Evolutionary conservation across 23 red algal species (phyloP).

Genomic region (Gracilariopsis chorda): DNA sequence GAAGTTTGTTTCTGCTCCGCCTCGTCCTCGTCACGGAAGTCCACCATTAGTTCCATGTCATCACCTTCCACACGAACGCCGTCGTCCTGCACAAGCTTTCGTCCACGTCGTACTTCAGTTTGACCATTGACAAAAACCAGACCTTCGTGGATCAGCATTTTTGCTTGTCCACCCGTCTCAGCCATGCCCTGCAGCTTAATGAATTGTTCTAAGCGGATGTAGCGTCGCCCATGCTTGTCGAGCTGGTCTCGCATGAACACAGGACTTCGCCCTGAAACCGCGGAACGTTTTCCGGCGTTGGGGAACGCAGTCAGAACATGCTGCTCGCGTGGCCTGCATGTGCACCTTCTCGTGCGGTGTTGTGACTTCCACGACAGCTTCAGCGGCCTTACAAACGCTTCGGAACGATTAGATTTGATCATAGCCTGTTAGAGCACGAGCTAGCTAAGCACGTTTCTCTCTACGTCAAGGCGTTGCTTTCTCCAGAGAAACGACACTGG

Average conservation of each 20-base stretch:
- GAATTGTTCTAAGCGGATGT: conserved; percentile 49
- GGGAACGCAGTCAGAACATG: too few species aligned
- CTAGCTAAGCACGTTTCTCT: too few species aligned
- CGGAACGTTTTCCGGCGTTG: too few species aligned
- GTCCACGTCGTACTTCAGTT: conserved; percentile 38
- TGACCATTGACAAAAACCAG: conserved; percentile 48
- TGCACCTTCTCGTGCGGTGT: too few species aligned
- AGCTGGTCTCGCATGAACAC: neutral
- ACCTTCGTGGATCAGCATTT: conserved; percentile 37
- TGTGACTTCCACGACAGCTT: too few species aligned
- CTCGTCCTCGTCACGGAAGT: neutral
- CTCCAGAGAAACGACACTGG: too few species aligned
- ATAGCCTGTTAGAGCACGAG: too few species aligned
- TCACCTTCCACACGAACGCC: neutral
- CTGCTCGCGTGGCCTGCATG: too few species aligned
- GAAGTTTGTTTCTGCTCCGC: neutral
- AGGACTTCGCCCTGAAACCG: neutral
- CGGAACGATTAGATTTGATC: too few species aligned
- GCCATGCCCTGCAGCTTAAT: conserved; percentile 50
- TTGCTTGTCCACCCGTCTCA: conserved; percentile 47
- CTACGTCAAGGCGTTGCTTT: too few species aligned
- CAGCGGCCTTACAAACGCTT: too few species aligned
- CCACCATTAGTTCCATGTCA: neutral
- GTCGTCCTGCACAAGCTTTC: conserved; percentile 26
- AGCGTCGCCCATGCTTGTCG: conserved; percentile 23